Percentiles rank a stretch among this genome's conserved stretches.
phyloP scores from a whole-genome alignment of 2,329 filamentous ascomycete species.

The Zymoseptoria tritici region DNA sequence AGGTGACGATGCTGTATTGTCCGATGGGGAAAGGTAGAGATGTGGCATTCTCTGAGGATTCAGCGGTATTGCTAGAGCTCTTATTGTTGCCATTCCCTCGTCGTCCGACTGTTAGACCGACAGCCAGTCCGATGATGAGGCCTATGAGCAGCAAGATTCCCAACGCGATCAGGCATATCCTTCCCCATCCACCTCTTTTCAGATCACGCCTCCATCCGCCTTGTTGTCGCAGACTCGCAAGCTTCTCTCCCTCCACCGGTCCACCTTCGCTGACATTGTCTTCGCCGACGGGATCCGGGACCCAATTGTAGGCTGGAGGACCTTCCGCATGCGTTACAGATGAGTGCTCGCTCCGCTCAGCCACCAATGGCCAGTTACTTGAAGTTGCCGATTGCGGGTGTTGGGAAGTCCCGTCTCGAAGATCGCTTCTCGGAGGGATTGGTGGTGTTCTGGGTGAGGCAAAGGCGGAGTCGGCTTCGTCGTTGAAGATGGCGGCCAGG shows the following conservation, averaged over 20 bases:
- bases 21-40: slow-evolving; percentile 50
- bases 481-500: slow-evolving; percentile 6
- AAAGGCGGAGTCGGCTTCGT: slow-evolving; percentile 1
- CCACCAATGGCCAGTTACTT: background rate
- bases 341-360: slow-evolving; percentile 8
- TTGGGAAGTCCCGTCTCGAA: slow-evolving; percentile 10
- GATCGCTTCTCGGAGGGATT: slow-evolving; percentile 14
- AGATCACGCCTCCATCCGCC: slow-evolving; percentile 9
- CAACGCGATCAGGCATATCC: slow-evolving; percentile 31
- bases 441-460: slow-evolving; percentile 7
- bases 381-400: background rate
- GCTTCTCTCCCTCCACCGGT: slow-evolving; percentile 25
- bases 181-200: slow-evolving; percentile 33
- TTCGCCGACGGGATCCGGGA: slow-evolving; percentile 10
- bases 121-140: slow-evolving; percentile 34
- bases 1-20: slow-evolving; percentile 54
- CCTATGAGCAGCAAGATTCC: slow-evolving; percentile 33
- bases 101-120: slow-evolving; percentile 25
- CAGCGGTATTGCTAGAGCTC: background rate
- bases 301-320: slow-evolving; percentile 24
- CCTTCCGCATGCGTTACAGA: slow-evolving; percentile 6
- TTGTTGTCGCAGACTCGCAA: slow-evolving; percentile 19
- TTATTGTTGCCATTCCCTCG: slow-evolving; percentile 10
- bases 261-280: slow-evolving; percentile 2
- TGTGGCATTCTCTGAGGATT: background rate